A percentile compares a stretch with the other conserved stretches of the same genome.
phyloP scores from a whole-genome alignment of 345 rosid species.

The Orychophragmus violaceus region DNA sequence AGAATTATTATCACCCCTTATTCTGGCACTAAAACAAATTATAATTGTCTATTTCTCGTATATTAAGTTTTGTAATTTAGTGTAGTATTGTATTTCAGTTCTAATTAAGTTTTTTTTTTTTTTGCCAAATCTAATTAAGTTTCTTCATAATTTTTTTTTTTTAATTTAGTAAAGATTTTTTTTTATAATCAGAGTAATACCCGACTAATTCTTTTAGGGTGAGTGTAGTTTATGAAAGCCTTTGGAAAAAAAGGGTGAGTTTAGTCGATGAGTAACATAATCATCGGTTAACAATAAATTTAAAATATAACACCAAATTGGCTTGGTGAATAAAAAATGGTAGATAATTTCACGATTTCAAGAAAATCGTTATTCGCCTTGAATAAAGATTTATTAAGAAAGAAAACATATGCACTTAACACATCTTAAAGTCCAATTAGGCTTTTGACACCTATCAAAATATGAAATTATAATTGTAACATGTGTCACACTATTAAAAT shows the following conservation, averaged over 20 bases:
- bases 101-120: background rate
- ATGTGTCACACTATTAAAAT: background rate
- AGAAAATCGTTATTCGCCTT: no score
- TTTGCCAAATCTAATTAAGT: background rate
- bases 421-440: background rate
- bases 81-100: background rate
- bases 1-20: background rate
- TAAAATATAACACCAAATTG: no score
- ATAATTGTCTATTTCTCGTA: background rate
- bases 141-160: background rate
- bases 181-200: no score
- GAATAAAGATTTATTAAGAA: background rate
- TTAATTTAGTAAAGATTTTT: background rate
- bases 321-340: no score
- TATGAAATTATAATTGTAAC: background rate
- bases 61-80: background rate
- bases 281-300: no score
- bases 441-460: constrained; percentile 1
- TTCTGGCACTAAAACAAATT: background rate
- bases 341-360: no score
- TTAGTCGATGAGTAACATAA: no score
- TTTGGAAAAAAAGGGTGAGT: no score
- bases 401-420: background rate
- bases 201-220: no score
- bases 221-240: no score